Evolutionary conservation across 805 yeast genomes (phyloP).

Genomic region (Barnettozyma sucrosica): DNA sequence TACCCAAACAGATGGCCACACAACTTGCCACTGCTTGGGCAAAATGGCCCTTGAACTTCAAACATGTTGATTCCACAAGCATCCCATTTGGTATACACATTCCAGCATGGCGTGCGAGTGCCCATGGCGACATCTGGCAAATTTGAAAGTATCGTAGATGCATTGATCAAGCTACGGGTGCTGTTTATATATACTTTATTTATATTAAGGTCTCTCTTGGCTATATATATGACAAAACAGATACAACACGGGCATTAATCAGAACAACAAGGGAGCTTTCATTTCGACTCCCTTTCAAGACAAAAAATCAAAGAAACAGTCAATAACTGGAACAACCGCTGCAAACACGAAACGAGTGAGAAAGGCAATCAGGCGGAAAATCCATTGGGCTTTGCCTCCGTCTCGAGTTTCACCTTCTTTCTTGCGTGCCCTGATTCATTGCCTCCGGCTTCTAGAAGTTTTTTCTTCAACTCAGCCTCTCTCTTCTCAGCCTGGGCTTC

Average conservation of each 20-base stretch:
- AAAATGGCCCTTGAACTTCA: not conserved
- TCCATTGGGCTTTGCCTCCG: not conserved
- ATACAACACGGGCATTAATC: not conserved
- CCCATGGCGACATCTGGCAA: too few relatives aligned
- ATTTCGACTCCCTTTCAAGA: not conserved
- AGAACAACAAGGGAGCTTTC: not conserved
- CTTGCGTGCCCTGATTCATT: slow-evolving; percentile 8
- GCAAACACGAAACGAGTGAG: not conserved
- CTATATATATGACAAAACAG: not conserved
- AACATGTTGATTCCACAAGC: too few relatives aligned
- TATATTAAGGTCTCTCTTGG: not conserved
- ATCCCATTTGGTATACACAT: too few relatives aligned
- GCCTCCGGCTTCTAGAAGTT: slow-evolving; percentile 10
- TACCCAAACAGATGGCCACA: not conserved
- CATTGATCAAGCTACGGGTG: too few relatives aligned
- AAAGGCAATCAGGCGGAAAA: not conserved
- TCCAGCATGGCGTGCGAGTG: too few relatives aligned
- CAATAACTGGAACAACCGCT: not conserved
- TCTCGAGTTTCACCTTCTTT: slow-evolving; percentile 20
- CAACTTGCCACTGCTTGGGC: too few relatives aligned
- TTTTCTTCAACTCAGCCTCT: slow-evolving; percentile 13
- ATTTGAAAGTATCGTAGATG: too few relatives aligned
- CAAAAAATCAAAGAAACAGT: not conserved
- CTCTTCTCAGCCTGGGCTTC: slow-evolving; percentile 14
- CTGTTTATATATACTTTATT: too few relatives aligned